phyloP scores from a whole-genome alignment of 306 rosid genomes.

The Gleditsia sinensis region DNA sequence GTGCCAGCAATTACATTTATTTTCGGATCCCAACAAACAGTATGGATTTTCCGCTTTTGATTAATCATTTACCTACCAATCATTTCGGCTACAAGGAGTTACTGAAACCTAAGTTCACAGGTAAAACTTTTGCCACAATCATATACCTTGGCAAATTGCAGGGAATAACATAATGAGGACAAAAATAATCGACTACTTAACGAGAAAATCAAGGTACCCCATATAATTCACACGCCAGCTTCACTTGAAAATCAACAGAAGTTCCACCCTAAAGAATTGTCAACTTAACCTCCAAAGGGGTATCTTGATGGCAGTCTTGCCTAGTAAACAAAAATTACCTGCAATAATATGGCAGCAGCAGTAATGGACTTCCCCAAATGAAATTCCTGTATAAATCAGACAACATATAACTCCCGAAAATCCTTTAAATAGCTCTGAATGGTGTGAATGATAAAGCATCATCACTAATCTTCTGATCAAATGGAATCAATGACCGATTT shows the following conservation, averaged over 20 bases:
- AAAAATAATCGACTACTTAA: conserved; percentile 9
- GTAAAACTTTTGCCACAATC: conserved; percentile 8
- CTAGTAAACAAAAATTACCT: conserved; percentile 52
- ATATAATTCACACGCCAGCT: conserved; percentile 29
- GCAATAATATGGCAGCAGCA: conserved; percentile 54
- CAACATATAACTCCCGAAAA: conserved; percentile 56
- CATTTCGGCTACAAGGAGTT: conserved; percentile 5
- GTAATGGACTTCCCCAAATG: conserved; percentile 53
- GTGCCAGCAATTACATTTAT: background rate
- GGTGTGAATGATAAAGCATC: conserved; percentile 52
- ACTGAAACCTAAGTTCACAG: background rate
- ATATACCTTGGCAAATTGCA: conserved; percentile 22
- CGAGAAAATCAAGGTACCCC: conserved; percentile 10
- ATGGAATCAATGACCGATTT: conserved; percentile 38
- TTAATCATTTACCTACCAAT: conserved; percentile 1
- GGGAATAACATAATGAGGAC: background rate
- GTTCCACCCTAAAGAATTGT: conserved; percentile 20
- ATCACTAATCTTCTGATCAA: conserved; percentile 41
- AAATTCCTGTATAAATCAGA: conserved; percentile 79
- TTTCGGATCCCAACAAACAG: too few species aligned
- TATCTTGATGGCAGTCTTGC: conserved; percentile 33
- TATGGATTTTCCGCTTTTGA: background rate
- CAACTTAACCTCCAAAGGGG: background rate
- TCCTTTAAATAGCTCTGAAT: conserved; percentile 39
- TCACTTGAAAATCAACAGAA: conserved; percentile 32